A percentile compares a stretch with the other conserved stretches of the same genome.
phyloP scores from a whole-genome alignment of 2,329 filamentous ascomycete species.

The Lecanoromycetidae sp. region DNA sequence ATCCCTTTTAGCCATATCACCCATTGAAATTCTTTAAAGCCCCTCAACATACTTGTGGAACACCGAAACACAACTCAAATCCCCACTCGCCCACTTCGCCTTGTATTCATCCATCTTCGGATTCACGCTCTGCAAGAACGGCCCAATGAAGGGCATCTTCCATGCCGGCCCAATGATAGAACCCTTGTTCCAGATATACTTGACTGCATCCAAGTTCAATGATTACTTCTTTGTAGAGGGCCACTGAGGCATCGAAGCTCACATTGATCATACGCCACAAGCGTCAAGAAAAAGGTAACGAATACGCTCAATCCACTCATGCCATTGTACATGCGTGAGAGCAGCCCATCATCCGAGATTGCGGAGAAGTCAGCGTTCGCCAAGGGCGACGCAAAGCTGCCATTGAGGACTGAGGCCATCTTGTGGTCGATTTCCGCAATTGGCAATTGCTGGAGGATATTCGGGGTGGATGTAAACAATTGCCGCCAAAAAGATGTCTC shows the following conservation, averaged over 20 bases:
- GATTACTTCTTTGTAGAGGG: not conserved
- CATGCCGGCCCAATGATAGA: slow-evolving; percentile 60
- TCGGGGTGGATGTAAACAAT: not conserved
- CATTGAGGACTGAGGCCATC: slow-evolving; percentile 36
- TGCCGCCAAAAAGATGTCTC: too few relatives aligned
- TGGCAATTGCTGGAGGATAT: not conserved
- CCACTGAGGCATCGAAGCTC: slow-evolving; percentile 30
- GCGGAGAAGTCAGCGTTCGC: slow-evolving; percentile 50
- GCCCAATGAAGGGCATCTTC: slow-evolving; percentile 85
- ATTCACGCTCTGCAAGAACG: slow-evolving; percentile 82
- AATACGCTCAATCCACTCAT: slow-evolving; percentile 54
- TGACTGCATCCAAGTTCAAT: slow-evolving; percentile 40
- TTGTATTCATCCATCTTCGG: slow-evolving; percentile 87
- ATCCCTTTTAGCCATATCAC: not conserved
- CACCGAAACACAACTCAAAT: slow-evolving; percentile 91
- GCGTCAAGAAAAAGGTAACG: slow-evolving; percentile 56
- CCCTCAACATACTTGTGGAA: slow-evolving; percentile 83
- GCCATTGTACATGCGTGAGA: slow-evolving; percentile 45
- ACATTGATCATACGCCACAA: slow-evolving; percentile 85
- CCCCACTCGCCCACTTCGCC: slow-evolving; percentile 81
- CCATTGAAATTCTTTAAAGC: not conserved
- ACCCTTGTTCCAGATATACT: slow-evolving; percentile 63
- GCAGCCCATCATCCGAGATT: slow-evolving; percentile 35
- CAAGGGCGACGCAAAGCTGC: slow-evolving; percentile 57
- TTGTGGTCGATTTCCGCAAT: not conserved